Evolutionary conservation across 2,329 filamentous ascomycete species (phyloP).

Genomic region (Penicillium sclerotiorum): DNA sequence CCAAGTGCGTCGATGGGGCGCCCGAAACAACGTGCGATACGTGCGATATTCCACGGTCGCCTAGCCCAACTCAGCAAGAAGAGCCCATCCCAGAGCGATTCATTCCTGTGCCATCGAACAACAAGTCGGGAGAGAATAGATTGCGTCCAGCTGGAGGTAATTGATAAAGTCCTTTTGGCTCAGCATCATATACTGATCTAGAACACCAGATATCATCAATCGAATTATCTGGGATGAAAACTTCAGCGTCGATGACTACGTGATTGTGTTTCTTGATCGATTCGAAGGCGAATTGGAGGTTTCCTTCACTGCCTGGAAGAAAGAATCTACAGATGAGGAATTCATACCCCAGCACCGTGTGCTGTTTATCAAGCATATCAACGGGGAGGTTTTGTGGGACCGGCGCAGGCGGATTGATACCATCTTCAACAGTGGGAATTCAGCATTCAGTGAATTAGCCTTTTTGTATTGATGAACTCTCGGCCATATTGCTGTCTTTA

Average conservation of each 20-base stretch:
- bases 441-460: slow-evolving; percentile 31
- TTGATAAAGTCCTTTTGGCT: not conserved
- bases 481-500: too few relatives aligned
- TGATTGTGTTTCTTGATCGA: slow-evolving; percentile 58
- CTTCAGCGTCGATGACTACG: slow-evolving; percentile 48
- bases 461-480: slow-evolving; percentile 33
- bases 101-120: not conserved
- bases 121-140: not conserved
- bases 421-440: slow-evolving; percentile 51
- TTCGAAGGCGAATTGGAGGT: slow-evolving; percentile 55
- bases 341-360: slow-evolving; percentile 61
- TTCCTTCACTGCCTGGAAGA: slow-evolving; percentile 54
- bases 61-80: not conserved
- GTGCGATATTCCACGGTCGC: not conserved
- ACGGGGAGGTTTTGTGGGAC: slow-evolving; percentile 54
- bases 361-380: slow-evolving; percentile 48
- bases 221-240: slow-evolving; percentile 54
- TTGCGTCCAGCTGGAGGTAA: not conserved
- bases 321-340: slow-evolving; percentile 57
- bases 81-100: not conserved
- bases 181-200: not conserved
- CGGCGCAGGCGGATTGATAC: slow-evolving; percentile 50
- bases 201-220: slow-evolving; percentile 46
- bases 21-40: not conserved
- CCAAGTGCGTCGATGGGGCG: not conserved